These are phyloP conservation scores for Sphaerostilbella broomeana DNA, from an alignment of 2,329 filamentous ascomycete genomes.

Conservation along the genomic window DNA sequence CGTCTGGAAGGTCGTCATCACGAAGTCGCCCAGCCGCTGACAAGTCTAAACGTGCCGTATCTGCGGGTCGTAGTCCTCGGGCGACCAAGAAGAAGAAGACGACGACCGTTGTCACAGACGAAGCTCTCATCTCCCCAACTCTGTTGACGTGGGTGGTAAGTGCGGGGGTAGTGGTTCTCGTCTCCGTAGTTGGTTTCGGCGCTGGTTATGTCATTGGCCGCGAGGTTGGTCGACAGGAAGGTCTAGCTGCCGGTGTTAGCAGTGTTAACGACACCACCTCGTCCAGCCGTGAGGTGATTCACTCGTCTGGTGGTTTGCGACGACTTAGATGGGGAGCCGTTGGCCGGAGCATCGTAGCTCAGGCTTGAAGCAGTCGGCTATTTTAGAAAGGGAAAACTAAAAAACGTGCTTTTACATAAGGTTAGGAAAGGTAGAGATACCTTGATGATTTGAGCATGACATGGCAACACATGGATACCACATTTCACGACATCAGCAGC, in stretches of 20 bases:
- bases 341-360: slow-evolving; percentile 44
- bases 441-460: slow-evolving; percentile 3
- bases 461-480: slow-evolving; percentile 12
- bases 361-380: slow-evolving; percentile 16
- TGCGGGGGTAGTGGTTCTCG: slow-evolving; percentile 60
- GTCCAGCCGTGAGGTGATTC: slow-evolving; percentile 49
- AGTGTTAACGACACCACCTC: slow-evolving; percentile 40
- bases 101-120: slow-evolving; percentile 27
- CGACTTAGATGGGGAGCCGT: slow-evolving; percentile 50
- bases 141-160: slow-evolving; percentile 59
- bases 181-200: slow-evolving; percentile 62
- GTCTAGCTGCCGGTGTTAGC: slow-evolving; percentile 36
- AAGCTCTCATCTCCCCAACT: slow-evolving; percentile 49
- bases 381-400: no score
- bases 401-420: no score
- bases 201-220: slow-evolving; percentile 62
- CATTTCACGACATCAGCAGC: slow-evolving; percentile 8
- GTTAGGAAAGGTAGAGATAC: slow-evolving; percentile 3
- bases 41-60: slow-evolving; percentile 45
- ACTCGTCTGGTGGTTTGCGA: slow-evolving; percentile 44
- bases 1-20: slow-evolving; percentile 26
- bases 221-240: slow-evolving; percentile 58
- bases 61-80: slow-evolving; percentile 35
- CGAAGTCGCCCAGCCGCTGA: slow-evolving; percentile 27
- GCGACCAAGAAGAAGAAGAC: slow-evolving; percentile 54